These are phyloP conservation scores for Gossypium bickii DNA, from an alignment of 345 rosid genomes.

Conservation along the genomic window DNA sequence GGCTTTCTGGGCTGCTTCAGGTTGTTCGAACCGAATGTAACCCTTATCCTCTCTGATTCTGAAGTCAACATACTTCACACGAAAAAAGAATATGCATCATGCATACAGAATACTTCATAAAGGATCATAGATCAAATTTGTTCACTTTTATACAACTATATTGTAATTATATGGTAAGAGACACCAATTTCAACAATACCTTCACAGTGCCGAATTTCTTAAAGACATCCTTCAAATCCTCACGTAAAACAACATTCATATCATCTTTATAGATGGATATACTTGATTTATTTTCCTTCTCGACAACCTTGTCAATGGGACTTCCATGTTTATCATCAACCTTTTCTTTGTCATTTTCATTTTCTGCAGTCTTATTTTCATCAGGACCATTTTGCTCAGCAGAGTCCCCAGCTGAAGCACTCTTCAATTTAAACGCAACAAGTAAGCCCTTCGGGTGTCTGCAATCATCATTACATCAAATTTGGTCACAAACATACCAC, in stretches of 20 bases:
- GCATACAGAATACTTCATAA: background rate
- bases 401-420: slow-evolving; percentile 34
- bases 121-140: background rate
- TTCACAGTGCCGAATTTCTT: slow-evolving; percentile 74
- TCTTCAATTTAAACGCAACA: slow-evolving; percentile 72
- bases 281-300: slow-evolving; percentile 39
- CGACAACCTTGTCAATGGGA: slow-evolving; percentile 34
- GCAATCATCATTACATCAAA: slow-evolving; percentile 18
- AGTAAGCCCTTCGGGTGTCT: slow-evolving; percentile 91
- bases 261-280: slow-evolving; percentile 44
- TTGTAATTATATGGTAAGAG: background rate
- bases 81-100: background rate
- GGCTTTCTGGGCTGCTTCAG: slow-evolving; percentile 89
- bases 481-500: slow-evolving; percentile 13
- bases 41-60: slow-evolving; percentile 77
- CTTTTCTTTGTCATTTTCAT: slow-evolving; percentile 19
- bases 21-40: slow-evolving; percentile 70
- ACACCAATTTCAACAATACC: slow-evolving; percentile 35
- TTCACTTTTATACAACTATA: no score
- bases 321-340: slow-evolving; percentile 36
- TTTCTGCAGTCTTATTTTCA: slow-evolving; percentile 22
- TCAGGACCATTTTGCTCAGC: slow-evolving; percentile 30
- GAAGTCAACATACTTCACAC: slow-evolving; percentile 73
- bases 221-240: slow-evolving; percentile 80
- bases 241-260: slow-evolving; percentile 74